Base-by-base conservation (phyloP, 352 stramenopile genomes). In the Discostella stelligera region DNA sequence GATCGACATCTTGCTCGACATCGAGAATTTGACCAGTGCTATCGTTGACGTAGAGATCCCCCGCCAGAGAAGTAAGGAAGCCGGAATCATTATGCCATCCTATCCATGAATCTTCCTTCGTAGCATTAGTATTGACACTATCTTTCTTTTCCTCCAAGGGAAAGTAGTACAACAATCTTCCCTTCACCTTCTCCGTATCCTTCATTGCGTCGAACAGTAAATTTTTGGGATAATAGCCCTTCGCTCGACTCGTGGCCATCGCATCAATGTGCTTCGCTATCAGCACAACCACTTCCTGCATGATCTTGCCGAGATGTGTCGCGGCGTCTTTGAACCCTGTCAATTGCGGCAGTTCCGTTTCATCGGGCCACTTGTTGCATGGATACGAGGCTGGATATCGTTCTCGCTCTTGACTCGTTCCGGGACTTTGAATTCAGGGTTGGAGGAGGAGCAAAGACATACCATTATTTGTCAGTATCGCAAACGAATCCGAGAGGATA, bases 81-180 rank as follows among this genome's bases (percentile, higher is more conserved):
- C 95, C 95, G 63, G 95, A 94, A 81, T 98, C 95, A 64, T 98
- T 98, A 87, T 98, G 95, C 94, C 95, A 98, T 66, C 95, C 94
- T 84, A 96, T 98, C 95, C 95, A 98, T 23, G 74, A 87, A 65
- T 93, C 86, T 77, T 89, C 76, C 60, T 71, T 71, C 20, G 58
- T 18, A 25, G 63, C 37, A 23, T 44, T 30, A 30, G 69, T 58
- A 18, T 76, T 25, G 7, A 14, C 13, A 44, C 3, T 44, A 44
- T 14, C 25, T 16, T 72, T 52, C 9, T 58, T 46, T 32, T 78
- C 46, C 0, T 84, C 71, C 3, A 98, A 69, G 18, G 94, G 90
- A 82, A 95, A 98, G 76, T 98, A 98, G 79, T 98, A 97, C 54
- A 98, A 79, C 37, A 98, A 82, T 13, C 95, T 91, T 18, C 94